Evolutionary conservation across 2,329 filamentous ascomycete species (phyloP).

Genomic region (Biscogniauxia marginata): DNA sequence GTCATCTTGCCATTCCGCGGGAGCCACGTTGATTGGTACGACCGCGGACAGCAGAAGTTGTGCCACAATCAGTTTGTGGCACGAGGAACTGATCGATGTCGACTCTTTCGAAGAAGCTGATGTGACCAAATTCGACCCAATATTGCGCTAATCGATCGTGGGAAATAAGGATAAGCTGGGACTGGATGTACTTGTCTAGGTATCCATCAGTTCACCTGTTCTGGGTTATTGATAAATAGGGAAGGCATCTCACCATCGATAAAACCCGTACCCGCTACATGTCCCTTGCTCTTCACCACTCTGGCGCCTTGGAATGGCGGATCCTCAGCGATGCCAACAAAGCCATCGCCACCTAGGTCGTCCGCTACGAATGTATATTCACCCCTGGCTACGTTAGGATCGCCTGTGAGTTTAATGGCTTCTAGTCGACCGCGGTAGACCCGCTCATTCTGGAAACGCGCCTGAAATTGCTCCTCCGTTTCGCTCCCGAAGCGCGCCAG

Average conservation of each 20-base stretch:
- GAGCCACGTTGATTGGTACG: too few relatives aligned
- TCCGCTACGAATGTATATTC: constrained; percentile 79
- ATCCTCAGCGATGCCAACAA: constrained; percentile 63
- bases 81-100: constrained; percentile 53
- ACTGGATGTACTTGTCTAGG: constrained; percentile 70
- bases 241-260: constrained; percentile 59
- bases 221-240: constrained; percentile 16
- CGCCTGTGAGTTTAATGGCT: constrained; percentile 88
- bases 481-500: constrained; percentile 43
- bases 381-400: constrained; percentile 84
- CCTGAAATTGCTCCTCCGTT: constrained; percentile 44
- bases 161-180: constrained; percentile 75
- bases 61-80: too few relatives aligned
- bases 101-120: constrained; percentile 61
- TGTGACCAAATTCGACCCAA: constrained; percentile 66
- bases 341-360: constrained; percentile 68
- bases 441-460: constrained; percentile 44
- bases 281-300: constrained; percentile 71
- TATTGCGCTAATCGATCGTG: constrained; percentile 77
- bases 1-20: too few relatives aligned
- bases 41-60: too few relatives aligned
- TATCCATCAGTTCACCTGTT: neutral
- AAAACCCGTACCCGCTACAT: constrained; percentile 75
- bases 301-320: constrained; percentile 70
- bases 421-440: constrained; percentile 67